Percentiles rank a stretch among this genome's conserved stretches.
Conservation (phyloP, 345 rosid species). For the Chamaenerion angustifolium region DNA sequence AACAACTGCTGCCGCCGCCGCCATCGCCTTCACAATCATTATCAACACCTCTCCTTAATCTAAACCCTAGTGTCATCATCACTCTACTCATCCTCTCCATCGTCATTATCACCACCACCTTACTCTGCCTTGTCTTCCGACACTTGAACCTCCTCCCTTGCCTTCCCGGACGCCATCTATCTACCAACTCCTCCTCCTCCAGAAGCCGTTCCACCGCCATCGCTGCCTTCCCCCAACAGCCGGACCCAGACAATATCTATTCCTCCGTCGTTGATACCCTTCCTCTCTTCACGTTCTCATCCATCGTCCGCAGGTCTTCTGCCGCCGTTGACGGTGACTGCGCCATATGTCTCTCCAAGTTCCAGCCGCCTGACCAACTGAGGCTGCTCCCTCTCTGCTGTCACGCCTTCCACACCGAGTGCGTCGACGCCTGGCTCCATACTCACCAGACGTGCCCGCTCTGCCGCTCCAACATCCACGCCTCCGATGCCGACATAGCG, state of each 20-base stretch:
- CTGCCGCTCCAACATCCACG: slow-evolving; percentile 61
- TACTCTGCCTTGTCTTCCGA: slow-evolving; percentile 61
- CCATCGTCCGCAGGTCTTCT: slow-evolving; percentile 47
- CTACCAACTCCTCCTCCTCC: slow-evolving; percentile 42
- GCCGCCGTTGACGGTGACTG: slow-evolving; percentile 38
- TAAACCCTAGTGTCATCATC: slow-evolving; percentile 50
- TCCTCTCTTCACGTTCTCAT: slow-evolving; percentile 65
- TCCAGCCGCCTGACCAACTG: slow-evolving; percentile 60
- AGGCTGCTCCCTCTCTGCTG: slow-evolving; percentile 81
- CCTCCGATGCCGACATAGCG: slow-evolving; percentile 47
- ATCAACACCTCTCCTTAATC: slow-evolving; percentile 25
- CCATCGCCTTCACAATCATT: slow-evolving; percentile 8
- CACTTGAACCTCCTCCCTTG: slow-evolving; percentile 45
- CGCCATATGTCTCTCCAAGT: slow-evolving; percentile 74
- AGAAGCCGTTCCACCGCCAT: slow-evolving; percentile 13
- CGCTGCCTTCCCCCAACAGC: slow-evolving; percentile 6
- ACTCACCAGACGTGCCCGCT: slow-evolving; percentile 82
- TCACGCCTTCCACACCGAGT: slow-evolving; percentile 73
- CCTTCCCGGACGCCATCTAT: slow-evolving; percentile 46
- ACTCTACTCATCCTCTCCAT: slow-evolving; percentile 45
- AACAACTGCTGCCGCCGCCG: slow-evolving; percentile 15
- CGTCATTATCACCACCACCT: slow-evolving; percentile 45
- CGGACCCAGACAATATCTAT: not conserved
- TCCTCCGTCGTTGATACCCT: slow-evolving; percentile 35
- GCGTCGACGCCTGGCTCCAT: slow-evolving; percentile 70